Base-by-base conservation (phyloP, 306 rosid genomes). In the Biancaea sappan region DNA sequence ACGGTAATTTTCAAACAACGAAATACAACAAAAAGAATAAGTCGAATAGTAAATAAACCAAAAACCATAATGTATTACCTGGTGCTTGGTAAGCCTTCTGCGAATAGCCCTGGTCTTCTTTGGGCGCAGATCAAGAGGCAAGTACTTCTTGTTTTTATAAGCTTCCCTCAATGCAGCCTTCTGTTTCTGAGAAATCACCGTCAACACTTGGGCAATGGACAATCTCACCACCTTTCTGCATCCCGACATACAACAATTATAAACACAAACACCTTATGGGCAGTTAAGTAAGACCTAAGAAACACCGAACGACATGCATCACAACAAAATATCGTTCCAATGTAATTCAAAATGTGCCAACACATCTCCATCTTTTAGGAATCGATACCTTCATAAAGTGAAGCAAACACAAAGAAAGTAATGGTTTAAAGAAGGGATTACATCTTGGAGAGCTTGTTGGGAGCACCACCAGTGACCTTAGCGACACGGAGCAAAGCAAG, bases 391-490 rank as follows among this genome's bases (percentile, higher is more conserved):
- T 38, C 43, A 31, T 25, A 0, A 6, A 16, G 6, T 6, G 19
- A 14, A 29, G 32, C 4, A 11, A 60, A 10, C 13, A 50, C 2
- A 2, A 25, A 34, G 22, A 3, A 5, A 38, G 31, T 6, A 8
- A 57, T n/a, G 15, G 2, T 4, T 18, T 2, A 14, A 46, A 50
- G 47, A 1, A 3, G 0, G 0, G 28, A 8, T 47, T 79, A 94
- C 99, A 94, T 94, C 88, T 94, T 94, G 81, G 99, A 92, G 66
- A 92, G 99, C 90, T 92, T 94, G 91, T 94, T 94, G 77, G 99
- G 91, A 5, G 98, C 98, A 43, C 98, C 99, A 0, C 98, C 97
- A 10, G 99, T 94, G 87, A 92, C 99, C 90, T 94, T 94, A 22
- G 99, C 95, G 1, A 94, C 99, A 19, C 97, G 99, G 59, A 94